These are phyloP conservation scores for Aspergillus coremiiformis DNA, from an alignment of 495 filamentous ascomycete species.

Conservation along the genomic window DNA sequence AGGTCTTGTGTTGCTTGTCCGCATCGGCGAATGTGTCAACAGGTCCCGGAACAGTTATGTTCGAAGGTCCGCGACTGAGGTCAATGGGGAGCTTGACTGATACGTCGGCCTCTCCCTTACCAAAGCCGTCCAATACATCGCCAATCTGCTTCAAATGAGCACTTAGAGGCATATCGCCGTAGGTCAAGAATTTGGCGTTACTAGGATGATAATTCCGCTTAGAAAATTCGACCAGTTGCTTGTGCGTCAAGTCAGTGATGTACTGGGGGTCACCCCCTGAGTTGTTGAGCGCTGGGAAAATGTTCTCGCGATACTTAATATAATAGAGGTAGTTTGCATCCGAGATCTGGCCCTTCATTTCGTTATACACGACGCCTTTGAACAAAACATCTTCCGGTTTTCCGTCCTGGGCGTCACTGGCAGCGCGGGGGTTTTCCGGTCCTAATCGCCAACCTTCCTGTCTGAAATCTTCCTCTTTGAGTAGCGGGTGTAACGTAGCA, in stretches of 20 bases:
- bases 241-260: constrained; percentile 88
- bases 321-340: constrained; percentile 95
- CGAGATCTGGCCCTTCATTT: constrained; percentile 99
- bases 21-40: constrained; percentile 80
- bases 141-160: constrained; percentile 75
- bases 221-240: constrained; percentile 80
- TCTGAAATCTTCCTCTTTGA: constrained; percentile 84
- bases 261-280: constrained; percentile 92
- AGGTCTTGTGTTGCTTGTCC: constrained; percentile 87
- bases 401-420: constrained; percentile 31
- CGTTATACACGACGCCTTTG: constrained; percentile 98
- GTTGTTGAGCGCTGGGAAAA: constrained; percentile 89
- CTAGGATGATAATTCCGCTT: constrained; percentile 91
- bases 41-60: constrained; percentile 69
- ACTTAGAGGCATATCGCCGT: constrained; percentile 81
- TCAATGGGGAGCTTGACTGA: constrained; percentile 70
- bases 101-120: constrained; percentile 57
- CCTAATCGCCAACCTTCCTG: constrained; percentile 97
- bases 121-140: constrained; percentile 61
- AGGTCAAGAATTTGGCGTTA: constrained; percentile 90
- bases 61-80: constrained; percentile 56
- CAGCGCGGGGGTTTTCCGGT: constrained; percentile 70
- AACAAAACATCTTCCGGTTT: constrained; percentile 61
- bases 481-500: constrained; percentile 79
- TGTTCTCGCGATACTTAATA: constrained; percentile 86